Evolutionary conservation across 768 basidiomycete genomes (phyloP), one percentile per base, ranked within the genome.

Genomic region (Pulveroboletus sp.): DNA sequence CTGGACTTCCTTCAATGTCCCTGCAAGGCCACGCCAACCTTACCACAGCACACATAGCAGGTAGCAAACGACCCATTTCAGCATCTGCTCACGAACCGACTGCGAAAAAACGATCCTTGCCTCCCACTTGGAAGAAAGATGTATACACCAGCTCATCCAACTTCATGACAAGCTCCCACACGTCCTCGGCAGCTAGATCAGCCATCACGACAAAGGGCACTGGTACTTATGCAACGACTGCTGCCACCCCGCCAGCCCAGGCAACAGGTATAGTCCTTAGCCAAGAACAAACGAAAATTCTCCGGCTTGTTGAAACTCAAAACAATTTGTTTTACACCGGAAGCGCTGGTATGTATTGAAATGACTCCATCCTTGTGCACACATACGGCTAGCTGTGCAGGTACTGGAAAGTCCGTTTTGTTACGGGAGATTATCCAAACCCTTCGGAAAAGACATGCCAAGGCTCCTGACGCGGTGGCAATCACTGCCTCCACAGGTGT

Each of bases 331-430:
- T 99, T 62, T 99, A 97, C 67, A 99, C 95, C 2, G 96, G 96
- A 26, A 92, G 89, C 73, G 96, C 96, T 51, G 95, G 94, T 96
- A 55, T 56, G 83, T 69, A 28, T 41, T 41, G 38, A 31, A 33
- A 14, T 37, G 15, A 42, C 39, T 49, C 55, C 15, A 48, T 52
- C 37, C 49, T 33, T 49, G 30, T 39, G 50, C 58, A 62, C 59
- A 60, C 51, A 53, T 51, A 32, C 51, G 49, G n/a, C 41, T 24
- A 4, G 46, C 8, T 28, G 7, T 41, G 1, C 43, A 96, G 95
- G 95, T 54, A 96, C 95, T 11, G 95, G 95, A 41, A 98, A 98
- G 70, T 97, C 94, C 4, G 92, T 98, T 24, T 78, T 98, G 4
- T 76, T 98, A 15, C 80, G 93, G 14, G 91, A 94, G 68, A 94